Evolutionary conservation across 768 basidiomycete genomes (phyloP), one percentile per base, ranked within the genome.

Genomic region (Phanerochaete carnosa): DNA sequence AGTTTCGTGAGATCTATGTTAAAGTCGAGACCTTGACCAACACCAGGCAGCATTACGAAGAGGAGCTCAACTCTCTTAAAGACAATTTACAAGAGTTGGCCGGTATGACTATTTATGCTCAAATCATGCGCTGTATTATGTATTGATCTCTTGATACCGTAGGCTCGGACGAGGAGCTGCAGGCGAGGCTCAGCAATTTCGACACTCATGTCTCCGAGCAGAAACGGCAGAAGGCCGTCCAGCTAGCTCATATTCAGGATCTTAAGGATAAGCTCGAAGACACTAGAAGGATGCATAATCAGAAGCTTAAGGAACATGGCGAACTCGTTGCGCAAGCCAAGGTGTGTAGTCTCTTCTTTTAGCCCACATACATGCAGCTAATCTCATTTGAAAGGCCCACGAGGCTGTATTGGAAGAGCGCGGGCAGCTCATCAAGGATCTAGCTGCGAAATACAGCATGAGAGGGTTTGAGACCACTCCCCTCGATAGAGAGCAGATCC

Each of bases 1-100:
- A 89, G 69, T 97, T 98, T 70, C 83, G 92, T 59, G 92, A 97
- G 72, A 80, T 90, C 57, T 95, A 90, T 68, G 74, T 88, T 57
- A 85, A 84, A 66, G 83, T 88, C 23, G 85, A 89, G 58, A 80
- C 77, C 61, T 72, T 92, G 49, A 77, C 86, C 57, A 79, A 84
- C 61, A 83, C 82, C 67, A 88, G 88, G 68, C 69, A 76, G n/a
- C 80, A 83, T 51, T 76, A 85, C 56, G 79, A 88, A 64, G 73
- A 75, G 13, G 88, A 94, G 45, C 77, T 90, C 37, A 77, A 79
- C 1, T 83, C 87, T 29, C 79, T 86, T 6, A 83, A 81, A 58
- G 78, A 85, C 47, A 90, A 82, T 57, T 76, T 91, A 32, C 81
- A 86, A 50, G 86, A 92, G 69, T 12, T 57, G 2, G 57, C 54